These are phyloP conservation scores for Hymenoscyphus infarciens DNA, from an alignment of 2,329 filamentous ascomycete species.

Conservation along the genomic window DNA sequence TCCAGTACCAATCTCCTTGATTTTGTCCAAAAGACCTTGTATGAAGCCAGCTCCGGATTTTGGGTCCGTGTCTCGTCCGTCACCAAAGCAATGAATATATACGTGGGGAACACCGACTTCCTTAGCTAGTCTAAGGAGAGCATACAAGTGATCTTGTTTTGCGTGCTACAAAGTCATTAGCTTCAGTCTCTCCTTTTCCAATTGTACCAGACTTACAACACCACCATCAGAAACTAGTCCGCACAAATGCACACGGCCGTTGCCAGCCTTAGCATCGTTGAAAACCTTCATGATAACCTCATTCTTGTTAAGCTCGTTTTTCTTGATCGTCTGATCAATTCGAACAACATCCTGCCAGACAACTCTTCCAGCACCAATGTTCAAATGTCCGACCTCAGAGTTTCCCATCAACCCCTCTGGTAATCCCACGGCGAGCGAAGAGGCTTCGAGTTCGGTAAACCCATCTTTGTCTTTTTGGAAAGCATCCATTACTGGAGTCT, in stretches of 20 bases:
- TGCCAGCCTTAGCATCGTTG: constrained; percentile 76
- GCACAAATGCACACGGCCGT: constrained; percentile 86
- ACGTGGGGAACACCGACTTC: constrained; percentile 82
- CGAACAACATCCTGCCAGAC: constrained; percentile 98
- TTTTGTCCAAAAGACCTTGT: constrained; percentile 76
- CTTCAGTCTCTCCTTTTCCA: background rate
- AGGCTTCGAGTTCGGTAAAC: constrained; percentile 91
- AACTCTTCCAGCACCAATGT: constrained; percentile 95
- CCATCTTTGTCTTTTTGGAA: constrained; percentile 80
- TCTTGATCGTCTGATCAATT: constrained; percentile 83
- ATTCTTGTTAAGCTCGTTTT: constrained; percentile 38
- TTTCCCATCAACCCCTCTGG: constrained; percentile 98
- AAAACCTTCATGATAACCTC: constrained; percentile 55
- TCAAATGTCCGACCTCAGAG: constrained; percentile 96
- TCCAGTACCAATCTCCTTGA: constrained; percentile 79
- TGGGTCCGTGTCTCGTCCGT: constrained; percentile 95
- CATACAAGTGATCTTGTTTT: constrained; percentile 90
- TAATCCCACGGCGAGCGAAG: constrained; percentile 89
- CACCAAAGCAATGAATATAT: constrained; percentile 98
- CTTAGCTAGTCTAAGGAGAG: constrained; percentile 85
- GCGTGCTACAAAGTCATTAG: constrained; percentile 58
- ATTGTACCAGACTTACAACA: constrained; percentile 54
- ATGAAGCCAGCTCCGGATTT: constrained; percentile 89
- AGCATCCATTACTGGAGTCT: constrained; percentile 92
- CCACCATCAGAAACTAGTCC: constrained; percentile 93